These are phyloP conservation scores for Pigoraptor vietnamica DNA, from an alignment of 78 protist species.

Conservation along the genomic window DNA sequence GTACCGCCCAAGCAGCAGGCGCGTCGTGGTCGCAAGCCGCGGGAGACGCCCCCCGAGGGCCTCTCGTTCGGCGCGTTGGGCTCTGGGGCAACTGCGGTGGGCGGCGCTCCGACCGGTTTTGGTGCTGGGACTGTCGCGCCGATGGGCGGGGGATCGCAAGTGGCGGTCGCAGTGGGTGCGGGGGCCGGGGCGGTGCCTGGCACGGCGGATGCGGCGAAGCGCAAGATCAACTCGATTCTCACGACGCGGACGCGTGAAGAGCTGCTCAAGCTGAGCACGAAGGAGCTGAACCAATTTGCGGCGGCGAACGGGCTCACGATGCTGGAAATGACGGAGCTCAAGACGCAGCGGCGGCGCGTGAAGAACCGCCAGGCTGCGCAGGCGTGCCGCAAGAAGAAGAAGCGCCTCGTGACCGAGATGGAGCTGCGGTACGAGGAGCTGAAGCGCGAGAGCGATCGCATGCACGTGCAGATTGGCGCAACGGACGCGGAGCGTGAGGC, in stretches of 20 bases:
- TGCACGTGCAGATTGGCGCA: neutral
- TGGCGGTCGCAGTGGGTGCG: too few species aligned
- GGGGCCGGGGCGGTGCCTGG: too few species aligned
- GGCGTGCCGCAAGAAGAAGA: slow-evolving; percentile 3
- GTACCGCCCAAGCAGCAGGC: neutral
- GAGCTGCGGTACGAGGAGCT: neutral
- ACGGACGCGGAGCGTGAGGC: neutral
- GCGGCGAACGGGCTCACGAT: neutral
- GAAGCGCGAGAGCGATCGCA: neutral
- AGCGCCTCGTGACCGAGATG: neutral
- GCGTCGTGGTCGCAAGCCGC: too few species aligned
- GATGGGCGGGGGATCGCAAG: too few species aligned
- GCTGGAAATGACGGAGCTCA: neutral
- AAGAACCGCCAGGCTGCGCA: neutral
- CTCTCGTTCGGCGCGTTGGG: too few species aligned
- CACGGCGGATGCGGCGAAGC: neutral
- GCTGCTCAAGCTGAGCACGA: neutral
- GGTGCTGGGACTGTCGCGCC: too few species aligned
- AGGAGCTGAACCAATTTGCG: neutral
- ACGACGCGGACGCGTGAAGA: neutral
- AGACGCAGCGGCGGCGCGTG: neutral
- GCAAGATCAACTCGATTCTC: neutral
- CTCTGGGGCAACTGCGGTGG: too few species aligned
- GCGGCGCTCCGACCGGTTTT: too few species aligned
- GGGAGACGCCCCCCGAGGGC: too few species aligned